Percentiles rank a stretch among this genome's conserved stretches.
Evolutionary conservation across 345 rosid species (phyloP).

Genomic region (Balakata baccata): DNA sequence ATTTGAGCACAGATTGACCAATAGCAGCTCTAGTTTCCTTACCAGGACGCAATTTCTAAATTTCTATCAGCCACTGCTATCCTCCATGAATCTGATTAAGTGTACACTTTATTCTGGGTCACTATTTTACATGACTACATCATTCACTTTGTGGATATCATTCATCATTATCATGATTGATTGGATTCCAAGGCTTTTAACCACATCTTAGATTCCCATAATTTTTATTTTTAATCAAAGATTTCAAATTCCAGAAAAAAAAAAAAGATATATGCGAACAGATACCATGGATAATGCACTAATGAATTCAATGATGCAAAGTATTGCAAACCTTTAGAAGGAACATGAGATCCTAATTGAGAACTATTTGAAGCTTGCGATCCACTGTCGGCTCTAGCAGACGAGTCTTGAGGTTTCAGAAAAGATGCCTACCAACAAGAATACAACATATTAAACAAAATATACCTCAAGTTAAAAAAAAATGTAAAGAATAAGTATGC

Average conservation of each 20-base stretch:
- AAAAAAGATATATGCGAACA: neutral
- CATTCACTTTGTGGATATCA: neutral
- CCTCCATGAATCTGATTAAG: neutral
- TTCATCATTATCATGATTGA: too few relatives aligned
- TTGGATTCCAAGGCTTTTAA: neutral
- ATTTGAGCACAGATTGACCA: too few relatives aligned
- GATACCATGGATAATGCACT: neutral
- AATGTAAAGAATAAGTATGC: neutral
- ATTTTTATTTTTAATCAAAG: neutral
- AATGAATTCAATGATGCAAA: constrained; percentile 11
- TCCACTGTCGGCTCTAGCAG: constrained; percentile 47
- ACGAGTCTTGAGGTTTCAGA: constrained; percentile 51
- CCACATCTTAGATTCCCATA: neutral
- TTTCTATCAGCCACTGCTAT: neutral
- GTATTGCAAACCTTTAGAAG: constrained; percentile 71
- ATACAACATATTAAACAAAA: constrained; percentile 11
- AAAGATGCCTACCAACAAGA: constrained; percentile 51
- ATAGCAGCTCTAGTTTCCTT: neutral
- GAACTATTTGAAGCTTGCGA: constrained; percentile 46
- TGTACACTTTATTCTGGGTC: neutral
- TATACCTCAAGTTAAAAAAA: neutral
- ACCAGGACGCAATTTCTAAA: neutral
- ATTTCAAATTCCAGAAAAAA: neutral
- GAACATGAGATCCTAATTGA: constrained; percentile 49
- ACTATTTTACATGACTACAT: too few relatives aligned